Base-by-base conservation (phyloP, 371 early-diverging fungal species). In the Choanephora cucurbitarum region DNA sequence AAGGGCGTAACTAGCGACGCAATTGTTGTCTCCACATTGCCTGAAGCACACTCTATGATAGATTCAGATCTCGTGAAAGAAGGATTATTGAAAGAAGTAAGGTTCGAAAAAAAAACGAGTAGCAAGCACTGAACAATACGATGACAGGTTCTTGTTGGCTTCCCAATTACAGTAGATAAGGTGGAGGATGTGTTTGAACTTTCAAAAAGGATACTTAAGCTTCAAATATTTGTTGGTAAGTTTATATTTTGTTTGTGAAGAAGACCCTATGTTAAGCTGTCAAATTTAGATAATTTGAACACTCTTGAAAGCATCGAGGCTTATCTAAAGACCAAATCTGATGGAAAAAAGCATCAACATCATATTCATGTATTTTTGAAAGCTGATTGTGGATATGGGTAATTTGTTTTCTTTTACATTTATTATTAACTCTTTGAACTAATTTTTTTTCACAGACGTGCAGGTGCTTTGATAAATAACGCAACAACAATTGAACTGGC, bases 1-100 rank as follows among this genome's bases (percentile, higher is more conserved):
- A 57, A 58, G 19, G 52, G 33, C n/a, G 66, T 72, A 1, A 51
- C 65, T 10, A 67, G 69, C 3, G 52, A 71, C 33, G 69, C 75
- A n/a, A 72, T 78, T 46, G 73, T 78, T 10, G 75, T 74, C 5
- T 74, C 75, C 1, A 78, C 78, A 0, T 19, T 78, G 42, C 67
- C 78, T 13, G 78, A 78, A 50, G 78, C 78, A 32, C 50, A 67
- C 41, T 54, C 44, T 18, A 57, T 78, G 60, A 68, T 64, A 15
- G 31, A 66, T 22, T 72, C 73, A 33, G 54, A 41, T 10, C 57
- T 77, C 13, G 63, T 60, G 5, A 24, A 57, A 3, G 22, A 45
- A 17, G 60, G 60, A 7, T 44, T 67, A 31, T 57, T 78, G 1
- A 67, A 75, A 44, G 63, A 78, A 32, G 75, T 66, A 50, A 31